Conservation (phyloP, 2,329 filamentous ascomycete genomes). For the Penicillium corylophilum region DNA sequence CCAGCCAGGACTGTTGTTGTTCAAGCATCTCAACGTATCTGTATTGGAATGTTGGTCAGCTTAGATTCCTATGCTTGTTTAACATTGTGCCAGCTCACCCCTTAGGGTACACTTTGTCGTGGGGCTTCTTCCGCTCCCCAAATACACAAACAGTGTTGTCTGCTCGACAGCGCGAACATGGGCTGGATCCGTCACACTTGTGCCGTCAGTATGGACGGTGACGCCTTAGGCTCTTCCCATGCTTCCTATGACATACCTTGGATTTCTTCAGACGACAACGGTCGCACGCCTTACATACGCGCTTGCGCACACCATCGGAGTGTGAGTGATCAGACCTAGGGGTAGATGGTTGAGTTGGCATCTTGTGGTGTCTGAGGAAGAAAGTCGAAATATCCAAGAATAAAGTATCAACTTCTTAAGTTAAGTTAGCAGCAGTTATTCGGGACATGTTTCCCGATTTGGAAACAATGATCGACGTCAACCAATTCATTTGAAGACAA, state of each 20-base stretch:
- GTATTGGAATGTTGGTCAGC: constrained; percentile 1
- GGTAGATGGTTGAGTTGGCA: not conserved
- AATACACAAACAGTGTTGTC: constrained; percentile 64
- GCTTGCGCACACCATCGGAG: constrained; percentile 53
- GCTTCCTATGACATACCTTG: constrained; percentile 47
- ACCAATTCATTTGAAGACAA: not conserved
- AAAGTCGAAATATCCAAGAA: not conserved
- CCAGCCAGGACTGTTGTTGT: constrained; percentile 61
- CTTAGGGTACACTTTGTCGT: constrained; percentile 65
- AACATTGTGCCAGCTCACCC: constrained; percentile 46
- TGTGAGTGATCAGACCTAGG: not conserved
- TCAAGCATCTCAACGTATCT: constrained; percentile 66
- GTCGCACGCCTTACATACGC: constrained; percentile 65
- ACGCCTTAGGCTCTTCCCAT: constrained; percentile 1
- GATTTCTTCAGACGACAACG: constrained; percentile 65
- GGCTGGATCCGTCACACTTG: constrained; percentile 59
- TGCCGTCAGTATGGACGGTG: constrained; percentile 21
- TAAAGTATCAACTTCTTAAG: not conserved
- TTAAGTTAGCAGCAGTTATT: not conserved
- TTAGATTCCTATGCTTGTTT: not conserved
- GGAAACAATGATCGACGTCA: not conserved
- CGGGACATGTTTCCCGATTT: not conserved
- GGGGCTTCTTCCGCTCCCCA: constrained; percentile 62
- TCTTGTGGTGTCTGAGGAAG: not conserved
- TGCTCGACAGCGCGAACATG: constrained; percentile 60